Percentiles rank a stretch among this genome's conserved stretches.
Evolutionary conservation across 805 yeast species (phyloP).

Genomic region (Cyberlindnera sargentensis): DNA sequence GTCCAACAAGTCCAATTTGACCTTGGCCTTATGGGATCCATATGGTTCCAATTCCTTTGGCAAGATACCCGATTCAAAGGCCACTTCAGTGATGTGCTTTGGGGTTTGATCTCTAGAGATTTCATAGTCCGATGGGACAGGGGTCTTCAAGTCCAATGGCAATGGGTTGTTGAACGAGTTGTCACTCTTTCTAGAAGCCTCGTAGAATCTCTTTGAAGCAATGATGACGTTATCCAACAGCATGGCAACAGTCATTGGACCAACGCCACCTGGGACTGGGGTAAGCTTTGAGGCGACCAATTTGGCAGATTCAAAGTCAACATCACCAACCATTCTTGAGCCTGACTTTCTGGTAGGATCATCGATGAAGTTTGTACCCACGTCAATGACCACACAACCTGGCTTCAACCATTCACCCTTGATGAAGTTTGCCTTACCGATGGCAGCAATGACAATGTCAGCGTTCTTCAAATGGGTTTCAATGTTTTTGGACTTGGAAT

Average conservation of each 20-base stretch:
- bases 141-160: conserved; percentile 46
- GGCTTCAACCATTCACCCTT: conserved; percentile 69
- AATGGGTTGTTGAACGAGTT: conserved; percentile 38
- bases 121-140: conserved; percentile 78
- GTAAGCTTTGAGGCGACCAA: conserved; percentile 57
- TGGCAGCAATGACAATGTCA: conserved; percentile 72
- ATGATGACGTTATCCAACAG: conserved; percentile 62
- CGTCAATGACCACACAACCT: conserved; percentile 70
- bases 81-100: conserved; percentile 60
- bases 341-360: conserved; percentile 66
- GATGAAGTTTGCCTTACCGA: conserved; percentile 65
- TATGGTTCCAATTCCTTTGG: conserved; percentile 68
- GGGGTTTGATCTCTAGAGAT: conserved; percentile 74
- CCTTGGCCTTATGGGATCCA: conserved; percentile 74
- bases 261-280: conserved; percentile 93
- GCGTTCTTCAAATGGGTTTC: conserved; percentile 50
- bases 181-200: conserved; percentile 14
- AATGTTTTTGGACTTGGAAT: conserved; percentile 52
- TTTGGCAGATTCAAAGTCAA: conserved; percentile 52
- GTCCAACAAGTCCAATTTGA: conserved; percentile 54
- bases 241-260: conserved; percentile 89
- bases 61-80: conserved; percentile 59
- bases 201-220: conserved; percentile 50
- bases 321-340: conserved; percentile 70
- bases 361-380: conserved; percentile 71